Percentiles rank a stretch among this genome's conserved stretches.
Evolutionary conservation across 257 asterid species (phyloP).

Genomic region (Gentiana straminea): DNA sequence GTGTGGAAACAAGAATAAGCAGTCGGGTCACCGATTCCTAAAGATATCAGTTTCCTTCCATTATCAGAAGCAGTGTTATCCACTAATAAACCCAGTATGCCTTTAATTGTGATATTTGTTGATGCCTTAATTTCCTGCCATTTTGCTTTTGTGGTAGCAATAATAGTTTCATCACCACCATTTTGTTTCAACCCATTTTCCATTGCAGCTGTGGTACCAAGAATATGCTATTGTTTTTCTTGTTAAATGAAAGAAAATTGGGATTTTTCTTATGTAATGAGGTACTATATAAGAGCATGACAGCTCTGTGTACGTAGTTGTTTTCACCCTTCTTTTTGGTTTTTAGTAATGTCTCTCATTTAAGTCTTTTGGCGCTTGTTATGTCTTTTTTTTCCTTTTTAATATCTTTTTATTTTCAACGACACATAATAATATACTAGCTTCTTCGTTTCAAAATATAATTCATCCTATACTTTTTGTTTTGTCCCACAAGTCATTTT

Average conservation of each 20-base stretch:
- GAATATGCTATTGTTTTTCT: neutral
- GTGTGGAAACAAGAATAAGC: constrained; percentile 58
- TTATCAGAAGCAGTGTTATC: constrained; percentile 21
- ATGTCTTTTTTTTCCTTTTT: too few species aligned
- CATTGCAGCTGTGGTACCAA: constrained; percentile 3
- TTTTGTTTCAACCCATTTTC: constrained; percentile 11
- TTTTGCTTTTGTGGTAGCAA: neutral
- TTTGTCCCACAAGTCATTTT: too few species aligned
- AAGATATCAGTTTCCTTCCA: constrained; percentile 37
- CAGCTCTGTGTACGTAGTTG: too few species aligned
- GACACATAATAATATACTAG: too few species aligned
- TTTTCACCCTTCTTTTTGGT: too few species aligned
- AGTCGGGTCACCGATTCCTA: constrained; percentile 88
- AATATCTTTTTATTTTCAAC: too few species aligned
- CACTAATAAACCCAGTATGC: constrained; percentile 54
- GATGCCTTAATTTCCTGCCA: constrained; percentile 30
- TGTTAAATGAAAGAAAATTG: neutral
- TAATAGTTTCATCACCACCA: neutral
- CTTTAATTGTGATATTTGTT: constrained; percentile 53
- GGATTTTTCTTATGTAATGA: neutral
- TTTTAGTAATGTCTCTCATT: too few species aligned
- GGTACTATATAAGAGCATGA: too few species aligned
- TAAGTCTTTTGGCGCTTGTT: too few species aligned
- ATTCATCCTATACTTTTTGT: too few species aligned
- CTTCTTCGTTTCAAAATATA: too few species aligned